Evolutionary conservation across 2,329 filamentous ascomycete species (phyloP), one percentile per base, ranked within the genome.

Genomic region (Xylariales sp.): DNA sequence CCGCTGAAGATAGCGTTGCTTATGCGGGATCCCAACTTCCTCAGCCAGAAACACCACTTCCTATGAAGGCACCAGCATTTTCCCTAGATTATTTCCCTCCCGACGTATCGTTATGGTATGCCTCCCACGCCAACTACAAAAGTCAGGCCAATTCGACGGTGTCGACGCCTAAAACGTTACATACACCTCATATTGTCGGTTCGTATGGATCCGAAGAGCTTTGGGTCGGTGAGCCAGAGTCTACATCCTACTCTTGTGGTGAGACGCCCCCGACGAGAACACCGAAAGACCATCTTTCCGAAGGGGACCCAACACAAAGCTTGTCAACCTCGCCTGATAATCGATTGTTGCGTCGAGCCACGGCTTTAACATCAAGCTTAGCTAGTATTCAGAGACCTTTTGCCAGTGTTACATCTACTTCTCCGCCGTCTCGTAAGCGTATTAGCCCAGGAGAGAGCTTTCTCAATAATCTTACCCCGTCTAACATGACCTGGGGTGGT

Each of bases 11-110:
- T 65, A 83, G 83, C 56, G 82, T 88, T 30, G 85, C 87, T 3
- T 89, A 89, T 71, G 83, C 84, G 16, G 87, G 88, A 69, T 84
- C 85, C 1, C 83, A 83, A 64, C 80, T 89, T 59, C 83, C 85
- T 0, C 85, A 88, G 63, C 84, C 87, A 5, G 86, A 90, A 71
- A 90, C 87, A 32, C 89, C 89, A 7, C 80, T 91, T 14, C 85
- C 88, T 2, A 84, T 90, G 81, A 91, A 91, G 76, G 88, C 87
- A 0, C 88, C 87, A 0, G 87, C 88, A 0, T 91, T 91, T 73
- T 90, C 89, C 0, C 79, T 91, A 1, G 88, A 90, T 66, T 91
- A 91, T 73, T 90, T 90, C 68, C 88, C 89, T 0, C 86, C 84
- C 0, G 85, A 89, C 68, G 83, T 83, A 1, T 83, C 83, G 0